Evolutionary conservation across 2,329 filamentous ascomycete species (phyloP).

Genomic region (Didymella arachidicola): DNA sequence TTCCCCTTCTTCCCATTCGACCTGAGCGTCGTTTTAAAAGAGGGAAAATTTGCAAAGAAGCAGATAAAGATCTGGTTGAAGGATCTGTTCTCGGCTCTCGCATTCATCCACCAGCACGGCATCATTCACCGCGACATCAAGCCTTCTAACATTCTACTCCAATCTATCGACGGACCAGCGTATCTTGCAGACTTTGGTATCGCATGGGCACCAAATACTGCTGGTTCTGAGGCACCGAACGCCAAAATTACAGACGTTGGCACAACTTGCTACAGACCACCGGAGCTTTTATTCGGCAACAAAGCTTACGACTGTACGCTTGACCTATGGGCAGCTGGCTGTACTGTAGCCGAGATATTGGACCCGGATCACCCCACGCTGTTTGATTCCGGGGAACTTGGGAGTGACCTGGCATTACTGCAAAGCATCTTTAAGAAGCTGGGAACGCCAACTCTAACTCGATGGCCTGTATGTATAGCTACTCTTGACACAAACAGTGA

Average conservation of each 20-base stretch:
- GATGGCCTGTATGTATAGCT: constrained; percentile 73
- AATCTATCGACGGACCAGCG: constrained; percentile 72
- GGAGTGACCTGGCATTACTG: constrained; percentile 89
- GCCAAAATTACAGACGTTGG: constrained; percentile 91
- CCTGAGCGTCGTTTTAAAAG: constrained; percentile 71
- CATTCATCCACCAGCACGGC: constrained; percentile 72
- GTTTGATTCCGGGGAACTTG: constrained; percentile 88
- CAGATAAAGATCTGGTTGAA: constrained; percentile 63
- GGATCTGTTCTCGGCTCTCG: constrained; percentile 75
- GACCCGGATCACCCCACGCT: constrained; percentile 65
- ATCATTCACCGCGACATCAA: constrained; percentile 96
- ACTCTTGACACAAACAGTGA: background rate
- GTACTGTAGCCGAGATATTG: constrained; percentile 80
- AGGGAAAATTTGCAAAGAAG: constrained; percentile 48
- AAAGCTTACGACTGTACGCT: constrained; percentile 73
- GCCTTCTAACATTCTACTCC: constrained; percentile 84
- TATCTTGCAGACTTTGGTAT: constrained; percentile 93
- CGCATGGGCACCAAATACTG: constrained; percentile 73
- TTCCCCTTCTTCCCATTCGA: constrained; percentile 85
- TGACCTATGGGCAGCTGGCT: constrained; percentile 90
- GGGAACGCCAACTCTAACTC: constrained; percentile 80
- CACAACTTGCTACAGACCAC: constrained; percentile 88
- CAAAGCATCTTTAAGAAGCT: constrained; percentile 91
- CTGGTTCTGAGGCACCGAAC: constrained; percentile 67
- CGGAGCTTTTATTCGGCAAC: constrained; percentile 88